A percentile compares a stretch with the other conserved stretches of the same genome.
Conservation (phyloP, 2,329 filamentous ascomycete species). For the Pyrenochaeta sp. region DNA sequence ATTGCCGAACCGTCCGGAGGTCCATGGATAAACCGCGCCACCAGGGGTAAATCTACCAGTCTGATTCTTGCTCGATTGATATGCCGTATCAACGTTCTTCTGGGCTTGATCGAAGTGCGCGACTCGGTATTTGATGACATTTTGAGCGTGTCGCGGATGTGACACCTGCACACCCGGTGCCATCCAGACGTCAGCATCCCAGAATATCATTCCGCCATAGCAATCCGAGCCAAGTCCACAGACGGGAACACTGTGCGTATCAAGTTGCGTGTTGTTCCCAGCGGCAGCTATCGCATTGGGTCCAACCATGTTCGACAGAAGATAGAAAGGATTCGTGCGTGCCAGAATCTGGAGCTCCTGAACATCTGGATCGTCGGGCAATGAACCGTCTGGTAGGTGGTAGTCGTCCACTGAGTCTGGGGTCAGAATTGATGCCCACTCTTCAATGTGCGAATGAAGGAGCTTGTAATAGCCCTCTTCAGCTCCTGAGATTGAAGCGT, state of each 20-base stretch:
- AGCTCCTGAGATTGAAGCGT: conserved; percentile 62
- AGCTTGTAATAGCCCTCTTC: conserved; percentile 64
- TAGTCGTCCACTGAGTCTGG: conserved; percentile 71
- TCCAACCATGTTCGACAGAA: conserved; percentile 64
- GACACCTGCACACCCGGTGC: conserved; percentile 71
- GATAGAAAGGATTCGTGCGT: conserved; percentile 64
- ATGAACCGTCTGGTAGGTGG: conserved; percentile 62
- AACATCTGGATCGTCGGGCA: conserved; percentile 66
- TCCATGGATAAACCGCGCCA: conserved; percentile 74
- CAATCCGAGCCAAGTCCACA: conserved; percentile 72
- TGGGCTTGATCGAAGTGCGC: conserved; percentile 67
- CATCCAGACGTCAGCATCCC: conserved; percentile 75
- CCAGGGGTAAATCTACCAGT: conserved; percentile 64
- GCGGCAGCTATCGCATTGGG: conserved; percentile 62
- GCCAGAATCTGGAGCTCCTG: conserved; percentile 64
- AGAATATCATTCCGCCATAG: conserved; percentile 72
- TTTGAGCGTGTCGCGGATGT: conserved; percentile 68
- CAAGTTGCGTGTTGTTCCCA: conserved; percentile 60
- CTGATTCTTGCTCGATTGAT: conserved; percentile 66
- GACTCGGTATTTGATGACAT: conserved; percentile 71
- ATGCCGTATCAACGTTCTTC: conserved; percentile 65
- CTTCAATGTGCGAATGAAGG: conserved; percentile 64
- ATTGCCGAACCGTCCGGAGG: conserved; percentile 71
- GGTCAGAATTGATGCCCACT: conserved; percentile 70
- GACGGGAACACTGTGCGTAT: conserved; percentile 72